Evolutionary conservation across 2,329 filamentous ascomycete species (phyloP), one percentile per base, ranked within the genome.

Genomic region (Neonectria sp.): DNA sequence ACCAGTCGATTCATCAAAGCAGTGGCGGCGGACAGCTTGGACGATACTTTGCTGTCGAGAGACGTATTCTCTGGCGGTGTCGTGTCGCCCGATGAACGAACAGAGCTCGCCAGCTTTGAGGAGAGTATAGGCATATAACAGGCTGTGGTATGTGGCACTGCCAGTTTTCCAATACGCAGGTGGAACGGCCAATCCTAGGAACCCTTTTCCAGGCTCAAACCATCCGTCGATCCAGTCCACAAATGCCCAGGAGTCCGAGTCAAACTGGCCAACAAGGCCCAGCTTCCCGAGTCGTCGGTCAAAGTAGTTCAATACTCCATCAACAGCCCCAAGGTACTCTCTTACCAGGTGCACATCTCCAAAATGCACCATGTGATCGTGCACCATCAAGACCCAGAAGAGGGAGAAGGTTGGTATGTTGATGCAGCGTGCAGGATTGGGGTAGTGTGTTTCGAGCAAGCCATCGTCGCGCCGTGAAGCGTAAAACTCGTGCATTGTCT

Each of bases 401-500:
- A 67, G 40, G 1, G 59, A 63, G 12, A 63, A 67, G 3, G 64
- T 67, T 3, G 64, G 64, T 17, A 67, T 67, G 53, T 53, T 62
- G 25, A 63, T 59, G 37, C 46, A 63, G 6, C 59, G 64, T 4
- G 24, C 46, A 6, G 58, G 46, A 12, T 63, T 67, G 3, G 64
- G 64, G 7, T 53, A 67, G 25, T 67, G 59, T 2, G 64, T 61
- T 21, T 67, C 64, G 8, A 67, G 46, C 2, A 63, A 35, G 33
- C 64, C 64, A 6, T 67, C 64, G 15, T 67, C 64, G 9, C 59
- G 35, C 11, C 64, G 53, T 5, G 59, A 67, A 1, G 64, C 64
- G 15, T 62, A 67, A 24, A 67, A 67, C n/a, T 63, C 64, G 17
- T 67, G 59, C 64, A 67, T 63, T 6, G 64, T 67, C 43, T 67